Evolutionary conservation across 1,139 yeast species (phyloP).

Genomic region (Scheffersomyces lignicola): DNA sequence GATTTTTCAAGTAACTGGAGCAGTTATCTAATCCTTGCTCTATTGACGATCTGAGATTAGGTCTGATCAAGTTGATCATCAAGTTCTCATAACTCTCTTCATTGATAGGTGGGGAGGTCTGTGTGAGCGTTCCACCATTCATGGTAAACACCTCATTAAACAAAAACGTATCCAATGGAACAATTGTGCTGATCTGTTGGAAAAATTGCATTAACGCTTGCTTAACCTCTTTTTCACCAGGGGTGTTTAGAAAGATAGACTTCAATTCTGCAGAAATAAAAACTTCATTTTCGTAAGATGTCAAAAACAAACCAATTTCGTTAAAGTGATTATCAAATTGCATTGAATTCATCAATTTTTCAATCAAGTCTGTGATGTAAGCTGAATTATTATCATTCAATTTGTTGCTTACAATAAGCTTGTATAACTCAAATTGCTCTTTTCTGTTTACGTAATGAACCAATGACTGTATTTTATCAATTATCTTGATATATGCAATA

Average conservation of each 20-base stretch:
- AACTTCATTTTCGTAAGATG: not conserved
- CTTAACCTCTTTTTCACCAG: not conserved
- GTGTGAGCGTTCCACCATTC: conserved; percentile 30
- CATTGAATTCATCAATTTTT: conserved; percentile 3
- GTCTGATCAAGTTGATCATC: conserved; percentile 41
- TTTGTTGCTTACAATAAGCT: conserved; percentile 24
- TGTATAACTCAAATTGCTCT: conserved; percentile 33
- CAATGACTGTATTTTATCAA: conserved; percentile 17
- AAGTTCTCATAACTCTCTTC: conserved; percentile 42
- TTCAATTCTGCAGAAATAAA: not conserved
- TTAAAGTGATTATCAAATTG: not conserved
- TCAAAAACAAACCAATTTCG: not conserved
- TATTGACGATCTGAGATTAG: conserved; percentile 32
- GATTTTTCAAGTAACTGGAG: conserved; percentile 27
- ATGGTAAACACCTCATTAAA: conserved; percentile 42
- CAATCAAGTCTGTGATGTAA: conserved; percentile 14
- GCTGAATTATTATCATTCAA: conserved; percentile 12
- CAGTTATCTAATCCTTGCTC: conserved; percentile 35
- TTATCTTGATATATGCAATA: conserved; percentile 24
- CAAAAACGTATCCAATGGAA: conserved; percentile 24
- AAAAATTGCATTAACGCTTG: not conserved
- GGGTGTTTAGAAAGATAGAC: not conserved
- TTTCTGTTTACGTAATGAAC: conserved; percentile 12
- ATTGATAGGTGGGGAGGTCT: conserved; percentile 18
- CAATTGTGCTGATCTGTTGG: not conserved